Evolutionary conservation across 202 grass and related monocot genomes (phyloP).

Genomic region (Saccharum hybrid): DNA sequence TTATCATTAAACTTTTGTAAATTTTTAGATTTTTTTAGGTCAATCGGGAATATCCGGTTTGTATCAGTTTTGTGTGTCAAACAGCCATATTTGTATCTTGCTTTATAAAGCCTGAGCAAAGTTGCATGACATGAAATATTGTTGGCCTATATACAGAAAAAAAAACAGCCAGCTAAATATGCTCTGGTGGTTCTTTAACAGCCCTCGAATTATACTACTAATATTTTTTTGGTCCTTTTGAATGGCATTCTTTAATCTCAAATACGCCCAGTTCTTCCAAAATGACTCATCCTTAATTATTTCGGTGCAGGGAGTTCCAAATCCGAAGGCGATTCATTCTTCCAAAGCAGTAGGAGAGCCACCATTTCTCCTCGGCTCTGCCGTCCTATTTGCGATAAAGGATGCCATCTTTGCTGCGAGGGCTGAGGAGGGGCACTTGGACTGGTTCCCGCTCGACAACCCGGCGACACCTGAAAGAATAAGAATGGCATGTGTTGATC

Average conservation of each 20-base stretch:
- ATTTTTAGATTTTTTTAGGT: too few relatives aligned
- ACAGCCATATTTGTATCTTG: not conserved
- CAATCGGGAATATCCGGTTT: not conserved
- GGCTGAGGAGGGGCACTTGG: conserved; percentile 63
- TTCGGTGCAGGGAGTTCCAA: conserved; percentile 59
- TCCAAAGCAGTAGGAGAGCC: conserved; percentile 96
- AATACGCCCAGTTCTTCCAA: not conserved
- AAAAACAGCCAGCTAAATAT: not conserved
- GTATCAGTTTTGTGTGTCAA: not conserved
- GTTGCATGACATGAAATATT: too few relatives aligned
- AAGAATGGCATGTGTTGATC: conserved; percentile 87
- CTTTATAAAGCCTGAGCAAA: not conserved
- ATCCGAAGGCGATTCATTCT: conserved; percentile 80
- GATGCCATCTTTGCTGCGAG: conserved; percentile 72
- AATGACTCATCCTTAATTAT: not conserved
- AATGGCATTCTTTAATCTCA: too few relatives aligned
- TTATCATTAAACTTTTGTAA: not conserved
- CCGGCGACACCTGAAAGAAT: conserved; percentile 87
- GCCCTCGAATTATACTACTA: not conserved
- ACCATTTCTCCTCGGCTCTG: conserved; percentile 81
- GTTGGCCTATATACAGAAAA: not conserved
- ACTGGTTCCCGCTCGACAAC: conserved; percentile 88
- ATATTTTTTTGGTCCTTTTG: not conserved
- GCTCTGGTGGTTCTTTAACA: not conserved
- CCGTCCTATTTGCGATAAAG: conserved; percentile 86